Percentiles rank a stretch among this genome's conserved stretches.
Conservation (phyloP, 2,329 filamentous ascomycete species). For the Penicillium sp. region DNA sequence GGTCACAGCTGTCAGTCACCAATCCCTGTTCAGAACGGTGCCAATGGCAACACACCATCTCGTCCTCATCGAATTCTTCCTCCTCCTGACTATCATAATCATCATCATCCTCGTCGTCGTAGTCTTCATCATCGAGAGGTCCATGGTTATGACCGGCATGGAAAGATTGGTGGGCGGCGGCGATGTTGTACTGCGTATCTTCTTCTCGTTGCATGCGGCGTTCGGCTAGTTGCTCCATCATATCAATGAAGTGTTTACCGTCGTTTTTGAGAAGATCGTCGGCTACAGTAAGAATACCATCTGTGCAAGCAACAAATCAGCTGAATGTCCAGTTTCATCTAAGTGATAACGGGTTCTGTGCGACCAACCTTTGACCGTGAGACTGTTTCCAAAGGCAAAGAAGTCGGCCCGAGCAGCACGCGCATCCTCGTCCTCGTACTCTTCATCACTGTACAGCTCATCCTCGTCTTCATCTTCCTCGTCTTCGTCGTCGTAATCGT, state of each 20-base stretch:
- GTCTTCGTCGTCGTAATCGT: slow-evolving; percentile 62
- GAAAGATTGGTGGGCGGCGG: slow-evolving; percentile 61
- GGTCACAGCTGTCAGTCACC: slow-evolving; percentile 46
- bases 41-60: slow-evolving; percentile 58
- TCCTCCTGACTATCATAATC: slow-evolving; percentile 68
- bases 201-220: slow-evolving; percentile 96
- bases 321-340: slow-evolving; percentile 39
- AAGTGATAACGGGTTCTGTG: slow-evolving; percentile 18
- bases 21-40: slow-evolving; percentile 3
- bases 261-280: slow-evolving; percentile 99
- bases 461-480: slow-evolving; percentile 75
- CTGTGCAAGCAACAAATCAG: slow-evolving; percentile 58
- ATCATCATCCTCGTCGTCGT: slow-evolving; percentile 75
- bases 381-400: slow-evolving; percentile 95
- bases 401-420: slow-evolving; percentile 75
- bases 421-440: slow-evolving; percentile 68
- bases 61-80: slow-evolving; percentile 70
- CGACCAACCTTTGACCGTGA: slow-evolving; percentile 81
- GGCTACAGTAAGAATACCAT: slow-evolving; percentile 97
- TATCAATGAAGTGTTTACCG: slow-evolving; percentile 99
- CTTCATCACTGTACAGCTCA: slow-evolving; percentile 69
- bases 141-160: slow-evolving; percentile 78
- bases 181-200: slow-evolving; percentile 75
- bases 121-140: slow-evolving; percentile 75
- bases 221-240: slow-evolving; percentile 99